phyloP scores from a whole-genome alignment of 805 yeast species.

The Saturnispora hagleri region DNA sequence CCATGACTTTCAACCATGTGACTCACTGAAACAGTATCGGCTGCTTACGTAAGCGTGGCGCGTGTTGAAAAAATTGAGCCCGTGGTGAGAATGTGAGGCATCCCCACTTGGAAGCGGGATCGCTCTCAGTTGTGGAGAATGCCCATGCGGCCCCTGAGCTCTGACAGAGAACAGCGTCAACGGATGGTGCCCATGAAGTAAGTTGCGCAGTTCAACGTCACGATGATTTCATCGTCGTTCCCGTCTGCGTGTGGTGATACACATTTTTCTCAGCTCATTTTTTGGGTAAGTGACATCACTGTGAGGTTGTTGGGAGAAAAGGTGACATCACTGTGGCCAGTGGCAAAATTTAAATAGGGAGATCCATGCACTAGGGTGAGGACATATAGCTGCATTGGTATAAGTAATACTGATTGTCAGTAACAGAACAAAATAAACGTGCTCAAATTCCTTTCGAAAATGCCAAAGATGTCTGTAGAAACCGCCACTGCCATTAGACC shows the following conservation, averaged over 20 bases:
- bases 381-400: too few relatives aligned
- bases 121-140: too few relatives aligned
- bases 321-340: constrained; percentile 1
- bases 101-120: too few relatives aligned
- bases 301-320: not conserved
- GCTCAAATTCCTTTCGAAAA: constrained; percentile 2
- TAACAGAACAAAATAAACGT: constrained; percentile 5
- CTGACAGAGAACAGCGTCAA: too few relatives aligned
- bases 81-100: too few relatives aligned
- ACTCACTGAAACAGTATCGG: not conserved
- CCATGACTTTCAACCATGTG: not conserved
- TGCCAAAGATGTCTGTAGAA: constrained; percentile 13
- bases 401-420: not conserved
- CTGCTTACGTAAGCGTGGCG: not conserved
- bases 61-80: not conserved
- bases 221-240: not conserved
- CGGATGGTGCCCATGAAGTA: too few relatives aligned
- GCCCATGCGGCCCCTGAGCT: too few relatives aligned
- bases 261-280: not conserved
- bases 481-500: constrained; percentile 1
- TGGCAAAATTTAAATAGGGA: not conserved
- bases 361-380: not conserved
- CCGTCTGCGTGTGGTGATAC: not conserved
- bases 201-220: not conserved
- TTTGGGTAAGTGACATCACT: constrained; percentile 1